Base-by-base conservation (phyloP, 768 basidiomycete species). In the Phallus indusiatus region DNA sequence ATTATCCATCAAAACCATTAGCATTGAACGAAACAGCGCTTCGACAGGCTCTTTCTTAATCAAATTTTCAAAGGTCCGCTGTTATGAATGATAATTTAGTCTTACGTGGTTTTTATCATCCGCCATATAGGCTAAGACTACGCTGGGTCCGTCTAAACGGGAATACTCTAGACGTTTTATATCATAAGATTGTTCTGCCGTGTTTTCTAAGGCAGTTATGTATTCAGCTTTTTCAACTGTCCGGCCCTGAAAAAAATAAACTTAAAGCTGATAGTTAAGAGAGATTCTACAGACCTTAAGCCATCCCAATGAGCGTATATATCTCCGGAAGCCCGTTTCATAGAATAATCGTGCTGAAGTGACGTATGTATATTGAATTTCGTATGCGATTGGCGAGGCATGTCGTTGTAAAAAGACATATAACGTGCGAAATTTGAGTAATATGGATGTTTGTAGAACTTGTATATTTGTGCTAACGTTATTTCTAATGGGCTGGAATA, bases 1-100 rank as follows among this genome's bases (percentile, higher is more conserved):
- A 67, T 99, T 98, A 74, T 97, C 94, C 81, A 95, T 85, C 61
- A 98, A 81, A 55, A 96, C 94, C 54, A 98, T 75, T 52, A 93
- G 74, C 22, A 92, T 74, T 0, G 94, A 95, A 22, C 95, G 84
- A 62, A 92, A 77, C 21, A 97, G 75, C 0, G 86, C 86, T 73
- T 98, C 96, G 1, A 86, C 70, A 0, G 88, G 82, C 64, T 88
- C 86, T 82, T 82, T 90, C 94, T 88, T 70, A 42, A 20, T 21
- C 16, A 47, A 12, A 47, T 17, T 21, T 51, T 28, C 16, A 50
- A 24, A 14, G 14, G 14, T 1, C 0, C 18, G 34, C 33, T 24
- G 17, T 11, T 14, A 20, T 51, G 47, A 35, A 24, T 20, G 55
- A 47, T 33, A 53, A n/a, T n/a, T 21, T 20, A n/a, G 5, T n/a